Conservation (phyloP, 2,329 filamentous ascomycete species). For the Shiraia bambusicola region DNA sequence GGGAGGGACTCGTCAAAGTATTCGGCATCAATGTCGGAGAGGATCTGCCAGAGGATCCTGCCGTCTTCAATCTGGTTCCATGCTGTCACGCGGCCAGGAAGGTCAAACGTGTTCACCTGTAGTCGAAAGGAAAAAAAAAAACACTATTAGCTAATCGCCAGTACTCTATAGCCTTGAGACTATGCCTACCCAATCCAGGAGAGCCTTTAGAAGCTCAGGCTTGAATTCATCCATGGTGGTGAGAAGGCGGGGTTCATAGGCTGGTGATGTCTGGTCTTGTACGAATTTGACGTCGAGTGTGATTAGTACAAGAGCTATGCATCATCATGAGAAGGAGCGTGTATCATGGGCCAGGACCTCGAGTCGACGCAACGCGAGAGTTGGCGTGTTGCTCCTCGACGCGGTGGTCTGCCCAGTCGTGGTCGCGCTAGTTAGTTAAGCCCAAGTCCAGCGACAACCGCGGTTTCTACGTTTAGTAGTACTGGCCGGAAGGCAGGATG, state of each 20-base stretch:
- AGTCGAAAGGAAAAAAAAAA: background rate
- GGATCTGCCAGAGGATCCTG: slow-evolving; percentile 51
- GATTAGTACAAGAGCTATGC: slow-evolving; percentile 23
- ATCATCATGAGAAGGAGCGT: slow-evolving; percentile 36
- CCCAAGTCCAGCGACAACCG: slow-evolving; percentile 16
- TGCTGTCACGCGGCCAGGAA: slow-evolving; percentile 38
- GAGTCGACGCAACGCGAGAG: slow-evolving; percentile 10
- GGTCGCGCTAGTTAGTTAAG: slow-evolving; percentile 20
- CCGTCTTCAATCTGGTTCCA: slow-evolving; percentile 52
- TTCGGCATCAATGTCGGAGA: slow-evolving; percentile 49
- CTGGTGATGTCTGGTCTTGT: slow-evolving; percentile 16
- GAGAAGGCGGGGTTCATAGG: slow-evolving; percentile 18
- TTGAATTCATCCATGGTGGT: slow-evolving; percentile 44
- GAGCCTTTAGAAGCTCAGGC: slow-evolving; percentile 42
- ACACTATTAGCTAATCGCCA: slow-evolving; percentile 6
- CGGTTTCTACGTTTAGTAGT: slow-evolving; percentile 2
- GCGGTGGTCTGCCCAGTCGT: slow-evolving; percentile 27
- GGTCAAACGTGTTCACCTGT: slow-evolving; percentile 50
- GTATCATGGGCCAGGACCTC: slow-evolving; percentile 14
- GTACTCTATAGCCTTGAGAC: background rate
- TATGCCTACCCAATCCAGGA: slow-evolving; percentile 42
- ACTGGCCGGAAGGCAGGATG: background rate
- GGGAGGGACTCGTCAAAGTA: slow-evolving; percentile 54
- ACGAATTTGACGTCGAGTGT: slow-evolving; percentile 13
- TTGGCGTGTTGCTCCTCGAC: slow-evolving; percentile 17